A percentile compares a stretch with the other conserved stretches of the same genome.
Conservation (phyloP, 805 yeast species). For the Metschnikowia proteae region DNA sequence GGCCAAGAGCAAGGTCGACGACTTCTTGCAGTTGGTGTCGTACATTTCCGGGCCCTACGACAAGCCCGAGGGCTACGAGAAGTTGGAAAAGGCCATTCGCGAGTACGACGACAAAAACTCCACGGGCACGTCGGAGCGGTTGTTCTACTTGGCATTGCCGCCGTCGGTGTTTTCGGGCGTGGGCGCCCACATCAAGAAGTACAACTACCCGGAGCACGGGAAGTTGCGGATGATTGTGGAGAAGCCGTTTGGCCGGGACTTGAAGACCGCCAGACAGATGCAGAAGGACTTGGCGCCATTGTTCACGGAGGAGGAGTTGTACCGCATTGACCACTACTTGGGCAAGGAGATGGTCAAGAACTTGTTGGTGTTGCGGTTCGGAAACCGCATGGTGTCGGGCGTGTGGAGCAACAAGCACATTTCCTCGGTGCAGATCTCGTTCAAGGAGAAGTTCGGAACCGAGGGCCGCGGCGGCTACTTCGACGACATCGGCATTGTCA, state of each 20-base stretch:
- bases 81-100: conserved; percentile 53
- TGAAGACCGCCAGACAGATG: conserved; percentile 70
- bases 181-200: conserved; percentile 64
- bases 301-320: conserved; percentile 86
- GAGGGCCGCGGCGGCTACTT: conserved; percentile 99
- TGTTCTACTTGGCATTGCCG: conserved; percentile 91
- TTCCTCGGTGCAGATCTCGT: conserved; percentile 78
- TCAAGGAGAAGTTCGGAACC: conserved; percentile 98
- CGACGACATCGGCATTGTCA: conserved; percentile 88
- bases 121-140: conserved; percentile 60
- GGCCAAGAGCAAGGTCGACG: conserved; percentile 43
- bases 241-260: conserved; percentile 96
- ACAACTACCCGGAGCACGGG: conserved; percentile 60
- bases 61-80: conserved; percentile 64
- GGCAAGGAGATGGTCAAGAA: conserved; percentile 99
- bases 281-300: conserved; percentile 78
- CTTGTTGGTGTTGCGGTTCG: conserved; percentile 82
- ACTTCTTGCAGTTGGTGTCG: conserved; percentile 61
- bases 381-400: conserved; percentile 83
- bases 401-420: conserved; percentile 83
- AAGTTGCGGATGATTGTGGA: conserved; percentile 80
- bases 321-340: conserved; percentile 93
- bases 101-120: conserved; percentile 50
- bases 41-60: conserved; percentile 84
- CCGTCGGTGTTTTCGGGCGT: conserved; percentile 87